phyloP scores from a whole-genome alignment of 2,329 filamentous ascomycete genomes.

The Lachnellula hyalina region DNA sequence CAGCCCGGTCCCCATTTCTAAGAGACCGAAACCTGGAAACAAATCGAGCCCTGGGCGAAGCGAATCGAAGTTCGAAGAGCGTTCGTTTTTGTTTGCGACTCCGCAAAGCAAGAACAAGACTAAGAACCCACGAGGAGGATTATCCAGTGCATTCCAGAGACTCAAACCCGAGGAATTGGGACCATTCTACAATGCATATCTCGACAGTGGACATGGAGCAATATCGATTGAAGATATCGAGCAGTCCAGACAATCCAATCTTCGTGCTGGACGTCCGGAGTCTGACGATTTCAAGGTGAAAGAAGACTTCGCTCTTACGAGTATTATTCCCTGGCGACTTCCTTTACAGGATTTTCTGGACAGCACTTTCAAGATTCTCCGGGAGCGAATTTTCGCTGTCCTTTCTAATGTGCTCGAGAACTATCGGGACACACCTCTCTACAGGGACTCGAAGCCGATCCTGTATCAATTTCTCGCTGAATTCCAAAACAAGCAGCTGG shows the following conservation, averaged over 20 bases:
- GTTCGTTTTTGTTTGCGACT: neutral
- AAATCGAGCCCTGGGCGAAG: too few species aligned
- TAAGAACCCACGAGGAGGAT: neutral
- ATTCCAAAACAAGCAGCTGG: slow-evolving; percentile 1
- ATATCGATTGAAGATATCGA: slow-evolving; percentile 39
- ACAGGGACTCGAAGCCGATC: neutral
- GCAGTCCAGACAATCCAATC: slow-evolving; percentile 48
- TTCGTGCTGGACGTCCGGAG: slow-evolving; percentile 52
- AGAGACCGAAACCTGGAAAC: too few species aligned
- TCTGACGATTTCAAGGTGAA: slow-evolving; percentile 56
- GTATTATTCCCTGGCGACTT: slow-evolving; percentile 51
- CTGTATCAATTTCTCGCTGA: slow-evolving; percentile 12
- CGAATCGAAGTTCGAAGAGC: too few species aligned
- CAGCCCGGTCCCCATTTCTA: too few species aligned
- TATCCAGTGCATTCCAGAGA: neutral
- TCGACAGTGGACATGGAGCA: slow-evolving; percentile 3
- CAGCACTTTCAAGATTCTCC: slow-evolving; percentile 44
- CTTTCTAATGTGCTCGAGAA: slow-evolving; percentile 5
- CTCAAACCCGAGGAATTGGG: slow-evolving; percentile 2
- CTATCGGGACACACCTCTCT: slow-evolving; percentile 14
- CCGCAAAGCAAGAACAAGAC: neutral
- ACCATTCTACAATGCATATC: slow-evolving; percentile 6
- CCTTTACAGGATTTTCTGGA: slow-evolving; percentile 43
- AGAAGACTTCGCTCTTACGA: slow-evolving; percentile 50
- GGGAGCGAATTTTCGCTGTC: slow-evolving; percentile 29